Base-by-base conservation (phyloP, 1,284 basidiomycete species). In the Xerocomus amazonicus region DNA sequence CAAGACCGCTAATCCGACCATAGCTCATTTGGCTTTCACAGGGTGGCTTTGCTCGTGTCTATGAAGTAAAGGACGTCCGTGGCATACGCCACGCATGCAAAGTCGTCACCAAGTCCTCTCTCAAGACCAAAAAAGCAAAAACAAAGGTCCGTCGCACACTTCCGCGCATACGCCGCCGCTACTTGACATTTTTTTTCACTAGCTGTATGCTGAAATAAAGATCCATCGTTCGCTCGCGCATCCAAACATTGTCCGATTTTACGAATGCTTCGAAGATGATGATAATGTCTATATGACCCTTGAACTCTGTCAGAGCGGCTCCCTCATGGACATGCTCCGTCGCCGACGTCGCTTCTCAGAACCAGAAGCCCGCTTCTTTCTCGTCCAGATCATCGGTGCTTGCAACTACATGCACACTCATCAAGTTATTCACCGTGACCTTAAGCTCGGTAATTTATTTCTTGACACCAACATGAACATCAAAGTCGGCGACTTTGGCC, bases 181-280 rank as follows among this genome's bases (percentile, higher is more conserved):
- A 4, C 19, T 23, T 23, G 19, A 23, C 19, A 4, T 23, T 23
- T 23, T 23, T 23, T 33, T 16, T 32, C 33, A 10, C 16, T 45
- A 89, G 94, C 82, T 98, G 52, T 97, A 96, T 62, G 95, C 95
- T 53, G 96, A 99, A 78, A 98, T 99, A 69, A 97, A 97, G 77
- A 94, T 99, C 49, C 96, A 99, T 71, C 84, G 88, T 54, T 88
- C 92, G 17, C 81, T 98, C 47, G 72, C 84, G 33, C 96, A 99
- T 63, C 90, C 93, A 23, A 94, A 99, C 70, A 90, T 99, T 53
- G 94, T 98, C 54, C 73, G 76, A 16, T 98, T 99, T 67, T 79
- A 90, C 50, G 93, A 97, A 58, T 96, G 93, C 68, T 98, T 98
- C 65, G 95, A 99, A 71, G 96, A 97, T 65, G 80, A 85, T 9